Base-by-base conservation (phyloP, 805 yeast genomes). In the Sporopachydermia lactativora region DNA sequence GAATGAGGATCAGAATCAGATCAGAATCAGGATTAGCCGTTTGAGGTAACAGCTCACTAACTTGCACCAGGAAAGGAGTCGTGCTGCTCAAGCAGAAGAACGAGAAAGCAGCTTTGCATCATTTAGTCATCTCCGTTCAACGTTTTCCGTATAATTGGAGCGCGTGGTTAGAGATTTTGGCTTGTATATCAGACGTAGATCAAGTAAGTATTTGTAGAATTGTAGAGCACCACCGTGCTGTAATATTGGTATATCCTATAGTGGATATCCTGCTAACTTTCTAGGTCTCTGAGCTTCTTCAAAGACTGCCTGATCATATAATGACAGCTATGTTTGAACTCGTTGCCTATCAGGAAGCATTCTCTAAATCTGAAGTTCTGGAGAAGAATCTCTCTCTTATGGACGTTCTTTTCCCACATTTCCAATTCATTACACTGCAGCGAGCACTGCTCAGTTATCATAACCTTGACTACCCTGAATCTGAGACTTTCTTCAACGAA, bases 81-180 rank as follows among this genome's bases (percentile, higher is more conserved):
- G 14, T 36, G 5, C 18, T 14, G 14, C 19, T 17, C 8, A 14
- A 15, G 5, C 78, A 78, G 49, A 75, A 76, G 39, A 75, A 79
- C 47, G 59, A 60, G n/a, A 48, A 61, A 2, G 55, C 62, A 28
- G 96, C 96, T 0, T 75, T 78, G 43, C 64, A 69, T 17, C 62
- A 64, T 37, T 66, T 88, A 19, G 63, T 75, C 19, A 66, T 66
- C 38, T 79, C 96, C 1, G 53, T 89, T 11, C 62, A 68, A 17
- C 39, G 68, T 18, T 85, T 78, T 49, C 95, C 96, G 0, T 81
- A 69, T 56, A 89, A 89, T 56, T 92, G 98, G 98, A 73, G 88
- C 41, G 81, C 92, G 43, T 92, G 96, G 96, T 67, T 70, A 43
- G 96, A 89, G 53, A 63, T 92, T 34, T 61, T 75, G 8, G 62